Evolutionary conservation across 2,329 filamentous ascomycete species (phyloP).

Genomic region (Colletotrichum tropicicola): DNA sequence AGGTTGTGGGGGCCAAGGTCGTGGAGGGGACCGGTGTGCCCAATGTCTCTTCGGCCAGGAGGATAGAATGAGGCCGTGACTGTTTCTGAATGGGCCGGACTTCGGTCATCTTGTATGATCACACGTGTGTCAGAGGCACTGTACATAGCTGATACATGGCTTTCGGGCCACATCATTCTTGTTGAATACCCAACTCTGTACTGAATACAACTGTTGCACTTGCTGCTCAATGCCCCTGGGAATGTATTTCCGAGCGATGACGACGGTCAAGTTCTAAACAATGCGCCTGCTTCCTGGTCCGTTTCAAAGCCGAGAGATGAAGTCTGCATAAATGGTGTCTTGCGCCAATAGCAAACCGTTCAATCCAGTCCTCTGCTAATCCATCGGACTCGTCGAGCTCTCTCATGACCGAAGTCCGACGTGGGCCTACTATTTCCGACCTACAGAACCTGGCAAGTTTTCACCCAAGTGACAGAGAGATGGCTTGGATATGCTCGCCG

Average conservation of each 20-base stretch:
- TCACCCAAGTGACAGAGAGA: no score
- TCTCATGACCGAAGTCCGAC: no score
- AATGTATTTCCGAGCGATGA: neutral
- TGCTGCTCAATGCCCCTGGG: neutral
- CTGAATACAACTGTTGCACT: neutral
- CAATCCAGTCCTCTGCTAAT: no score
- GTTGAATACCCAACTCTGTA: constrained; percentile 8
- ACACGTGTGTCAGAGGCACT: neutral
- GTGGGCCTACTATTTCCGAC: no score
- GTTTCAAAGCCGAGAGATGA: no score
- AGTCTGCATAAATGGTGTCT: no score
- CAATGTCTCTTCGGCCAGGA: constrained; percentile 45
- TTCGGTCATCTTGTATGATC: neutral
- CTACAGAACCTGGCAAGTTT: no score
- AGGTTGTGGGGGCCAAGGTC: constrained; percentile 63
- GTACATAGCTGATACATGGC: constrained; percentile 1
- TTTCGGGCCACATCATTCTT: neutral
- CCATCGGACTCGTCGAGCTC: no score
- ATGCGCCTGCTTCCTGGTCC: neutral
- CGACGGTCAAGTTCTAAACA: neutral
- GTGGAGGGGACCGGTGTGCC: constrained; percentile 62
- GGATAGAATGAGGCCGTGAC: constrained; percentile 7
- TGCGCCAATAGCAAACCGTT: no score
- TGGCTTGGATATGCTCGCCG: no score
- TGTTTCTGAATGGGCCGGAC: neutral